Base-by-base conservation (phyloP, 2,329 filamentous ascomycete species). In the Fusarium sterilihyphosum region DNA sequence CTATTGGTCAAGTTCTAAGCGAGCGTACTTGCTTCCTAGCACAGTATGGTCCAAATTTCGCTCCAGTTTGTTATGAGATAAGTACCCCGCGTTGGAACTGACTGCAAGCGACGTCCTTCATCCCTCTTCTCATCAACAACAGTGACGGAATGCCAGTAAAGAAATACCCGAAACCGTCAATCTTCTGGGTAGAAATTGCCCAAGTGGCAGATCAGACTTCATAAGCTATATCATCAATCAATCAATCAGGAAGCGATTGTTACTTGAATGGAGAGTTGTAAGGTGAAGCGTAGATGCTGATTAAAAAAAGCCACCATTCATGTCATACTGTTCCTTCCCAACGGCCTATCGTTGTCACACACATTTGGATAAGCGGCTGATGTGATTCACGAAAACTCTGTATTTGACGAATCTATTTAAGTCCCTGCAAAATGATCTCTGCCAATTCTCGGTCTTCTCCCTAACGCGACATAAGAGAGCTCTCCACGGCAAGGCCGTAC, bases 21-120 rank as follows among this genome's bases (percentile, higher is more conserved):
- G 35, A 22, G 24, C 7, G 6, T 18, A 54, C 52, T 38, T 38
- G 11, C 8, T 3, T 5, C 16, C 2, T 52, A 52, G 5, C 12
- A 24, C 0, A 2, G 3, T 0, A 9, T 18, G 0, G 11, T 0
- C 3, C 5, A 6, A 2, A 13, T 20, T 5, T 14, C 3, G 8
- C 5, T 2, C 8, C 8, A 6, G 3, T 7, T 13, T 18, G 35
- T 40, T 54, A 54, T 4, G 20, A 2, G 1, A 22, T 10, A 9
- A 17, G 52, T 54, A 40, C 14, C 24, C 2, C 16, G 2, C 14
- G 18, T 22, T 12, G 18, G 14, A 54, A 26, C 10, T 17, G 33
- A 7, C 22, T 24, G 12, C 14, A 52, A 35, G 22, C 31, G 49
- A 52, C 17, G 6, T 18, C 22, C 9, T 13, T 22, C 12, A 47